Evolutionary conservation across 176 grass and related monocot species (phyloP), one percentile per base, ranked within the genome.

Genomic region (Cymbopogon citratus): DNA sequence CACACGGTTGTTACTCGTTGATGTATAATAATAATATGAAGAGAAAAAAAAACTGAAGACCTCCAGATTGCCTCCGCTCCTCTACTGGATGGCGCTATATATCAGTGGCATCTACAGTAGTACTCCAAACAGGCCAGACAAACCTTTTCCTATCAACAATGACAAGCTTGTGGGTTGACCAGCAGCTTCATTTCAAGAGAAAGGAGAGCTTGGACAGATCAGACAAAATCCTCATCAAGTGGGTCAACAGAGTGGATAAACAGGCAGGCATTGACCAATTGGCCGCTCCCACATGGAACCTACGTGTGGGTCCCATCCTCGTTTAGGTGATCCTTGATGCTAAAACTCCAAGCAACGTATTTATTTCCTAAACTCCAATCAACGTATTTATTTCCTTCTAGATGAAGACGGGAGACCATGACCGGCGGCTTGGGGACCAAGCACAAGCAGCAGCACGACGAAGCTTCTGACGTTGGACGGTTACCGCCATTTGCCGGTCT

Each of bases 351-450:
- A 33, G 2, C 3, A 3, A 33, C 31, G 2, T 9, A 2, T 7
- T 19, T 8, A 33, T 6, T 85, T 80, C 33, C 65, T 89, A n/a
- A 11, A 14, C 33, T 61, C 43, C 68, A 72, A 72, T 36, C 69
- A 71, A 81, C 16, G 28, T 9, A 2, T 7, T 19, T 8, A 33
- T 6, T 85, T 80, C 33, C 65, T 89, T 89, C 82, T 81, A 81
- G 82, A 89, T 35, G 57, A 51, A 57, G 51, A 56, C 18, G 51
- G 16, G 19, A 56, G 51, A 56, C 51, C 49, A 6, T n/a, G 16
- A 48, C 14, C 49, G 16, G 49, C 49, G 16, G 49, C 49, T 52
- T 21, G 49, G 51, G 9, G 51, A 57, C 21, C 52, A 57, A 23
- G 52, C 52, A 56, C 51, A n/a, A 56, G 51, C 52, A 57, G 19